Evolutionary conservation across 768 basidiomycete genomes (phyloP).

Genomic region (Auricularia heimuer): DNA sequence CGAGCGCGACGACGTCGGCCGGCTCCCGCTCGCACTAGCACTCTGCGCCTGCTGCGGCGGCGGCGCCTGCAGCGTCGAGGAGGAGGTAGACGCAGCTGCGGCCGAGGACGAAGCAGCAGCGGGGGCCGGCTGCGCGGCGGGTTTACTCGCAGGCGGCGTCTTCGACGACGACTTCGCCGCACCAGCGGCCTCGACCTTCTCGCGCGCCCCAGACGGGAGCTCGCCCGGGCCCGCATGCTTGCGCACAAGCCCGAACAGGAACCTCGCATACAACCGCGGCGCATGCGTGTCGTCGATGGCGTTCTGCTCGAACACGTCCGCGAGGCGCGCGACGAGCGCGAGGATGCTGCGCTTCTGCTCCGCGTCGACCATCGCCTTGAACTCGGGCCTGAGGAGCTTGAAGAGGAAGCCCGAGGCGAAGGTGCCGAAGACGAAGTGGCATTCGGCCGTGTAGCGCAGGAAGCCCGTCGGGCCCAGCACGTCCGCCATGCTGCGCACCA

Average conservation of each 20-base stretch:
- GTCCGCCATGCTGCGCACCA: slow-evolving; percentile 45
- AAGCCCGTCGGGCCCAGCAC: slow-evolving; percentile 43
- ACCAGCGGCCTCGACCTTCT: background rate
- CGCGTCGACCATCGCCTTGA: slow-evolving; percentile 30
- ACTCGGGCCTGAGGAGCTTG: slow-evolving; percentile 47
- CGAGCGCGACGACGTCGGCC: too few species aligned
- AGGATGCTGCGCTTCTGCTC: slow-evolving; percentile 33
- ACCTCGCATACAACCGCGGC: slow-evolving; percentile 48
- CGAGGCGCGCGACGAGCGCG: slow-evolving; percentile 32
- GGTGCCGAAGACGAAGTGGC: slow-evolving; percentile 29
- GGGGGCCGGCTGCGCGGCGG: background rate
- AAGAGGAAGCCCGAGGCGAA: slow-evolving; percentile 54
- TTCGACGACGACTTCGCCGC: background rate
- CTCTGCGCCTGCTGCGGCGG: background rate
- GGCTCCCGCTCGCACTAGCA: too few species aligned
- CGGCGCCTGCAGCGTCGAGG: background rate
- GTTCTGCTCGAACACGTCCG: slow-evolving; percentile 37
- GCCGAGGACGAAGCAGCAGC: background rate
- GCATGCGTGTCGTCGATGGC: slow-evolving; percentile 48
- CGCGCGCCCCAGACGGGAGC: background rate
- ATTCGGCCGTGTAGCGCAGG: slow-evolving; percentile 45
- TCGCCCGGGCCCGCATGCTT: slow-evolving; percentile 22
- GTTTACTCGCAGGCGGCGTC: background rate
- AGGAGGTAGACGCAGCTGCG: background rate
- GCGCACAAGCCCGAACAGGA: slow-evolving; percentile 38